Base-by-base conservation (phyloP, 805 yeast species). In the Naumovozyma baii region DNA sequence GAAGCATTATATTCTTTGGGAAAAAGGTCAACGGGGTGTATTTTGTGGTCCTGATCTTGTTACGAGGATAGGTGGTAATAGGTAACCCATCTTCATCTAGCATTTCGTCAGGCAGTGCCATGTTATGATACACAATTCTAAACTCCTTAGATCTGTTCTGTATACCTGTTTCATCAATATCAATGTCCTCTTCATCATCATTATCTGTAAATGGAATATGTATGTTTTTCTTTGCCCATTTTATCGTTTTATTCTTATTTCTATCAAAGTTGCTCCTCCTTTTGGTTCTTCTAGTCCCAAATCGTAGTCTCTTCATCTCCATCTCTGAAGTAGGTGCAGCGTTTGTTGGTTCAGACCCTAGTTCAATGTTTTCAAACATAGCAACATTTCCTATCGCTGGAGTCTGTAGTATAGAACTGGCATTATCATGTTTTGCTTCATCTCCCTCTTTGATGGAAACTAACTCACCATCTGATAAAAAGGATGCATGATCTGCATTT, bases 31-130 rank as follows among this genome's bases (percentile, higher is more conserved):
- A 55, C 5, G 97, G 96, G 2, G 97, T 90, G 63, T 90, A 90
- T 66, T 86, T 90, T 2, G 98, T 86, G 0, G 97, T 88, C 66
- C 96, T 78, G 49, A 92, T 85, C 59, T 92, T 90, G 67, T 90
- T 90, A 44, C 96, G 72, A 13, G 94, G 76, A 55, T 83, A 90
- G 12, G 61, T 54, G 1, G 69, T 66, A 13, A 52, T 54, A 2
- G 92, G 83, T 26, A 72, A 68, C 10, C 80, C 80, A 2, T 78
- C 72, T 53, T 76, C 78, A 46, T 78, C 80, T 16, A 75, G 37
- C 57, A 69, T 61, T 18, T 72, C 72, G 17, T 69, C 73, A 0
- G 92, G 87, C 16, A 83, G 56, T 2, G 69, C 68, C 47, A 72
- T 49, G 55, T 83, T 83, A 64, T 78, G 72, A 41, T 70, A 80